Percentiles rank a stretch among this genome's conserved stretches.
phyloP scores from a whole-genome alignment of 2,329 filamentous ascomycete genomes.

The Sodiomyces alkalinus region DNA sequence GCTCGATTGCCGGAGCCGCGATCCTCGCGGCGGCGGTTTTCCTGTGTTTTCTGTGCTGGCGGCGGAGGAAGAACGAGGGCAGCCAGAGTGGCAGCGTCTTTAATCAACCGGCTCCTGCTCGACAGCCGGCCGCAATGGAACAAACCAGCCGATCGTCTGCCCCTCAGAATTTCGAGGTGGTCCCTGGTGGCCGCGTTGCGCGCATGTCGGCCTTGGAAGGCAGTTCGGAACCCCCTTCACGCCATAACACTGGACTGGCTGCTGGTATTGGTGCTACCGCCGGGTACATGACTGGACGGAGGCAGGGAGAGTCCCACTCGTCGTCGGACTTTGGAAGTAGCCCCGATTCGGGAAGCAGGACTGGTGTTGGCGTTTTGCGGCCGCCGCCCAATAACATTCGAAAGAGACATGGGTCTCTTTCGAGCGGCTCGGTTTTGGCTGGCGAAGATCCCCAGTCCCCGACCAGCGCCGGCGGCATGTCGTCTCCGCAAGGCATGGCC shows the following conservation, averaged over 20 bases:
- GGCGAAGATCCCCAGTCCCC: slow-evolving; percentile 61
- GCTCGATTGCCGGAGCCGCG: slow-evolving; percentile 54
- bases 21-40: slow-evolving; percentile 47
- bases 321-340: slow-evolving; percentile 60
- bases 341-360: slow-evolving; percentile 49
- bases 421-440: slow-evolving; percentile 65
- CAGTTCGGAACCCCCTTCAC: slow-evolving; percentile 45
- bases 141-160: slow-evolving; percentile 12
- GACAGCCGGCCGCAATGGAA: slow-evolving; percentile 29
- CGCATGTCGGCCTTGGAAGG: slow-evolving; percentile 91
- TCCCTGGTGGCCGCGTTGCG: slow-evolving; percentile 79
- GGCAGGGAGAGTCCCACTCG: slow-evolving; percentile 43
- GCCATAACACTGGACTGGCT: slow-evolving; percentile 21
- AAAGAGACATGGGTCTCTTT: slow-evolving; percentile 67
- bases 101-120: slow-evolving; percentile 74
- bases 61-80: slow-evolving; percentile 32
- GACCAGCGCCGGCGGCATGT: slow-evolving; percentile 55
- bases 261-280: slow-evolving; percentile 29
- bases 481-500: slow-evolving; percentile 67
- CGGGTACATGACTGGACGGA: slow-evolving; percentile 29
- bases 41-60: slow-evolving; percentile 39
- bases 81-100: slow-evolving; percentile 62
- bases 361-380: slow-evolving; percentile 31
- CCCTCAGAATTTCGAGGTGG: slow-evolving; percentile 42
- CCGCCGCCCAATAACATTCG: slow-evolving; percentile 45